These are phyloP conservation scores for Populus hybrid DNA, from an alignment of 441 rosid genomes.

Conservation along the genomic window DNA sequence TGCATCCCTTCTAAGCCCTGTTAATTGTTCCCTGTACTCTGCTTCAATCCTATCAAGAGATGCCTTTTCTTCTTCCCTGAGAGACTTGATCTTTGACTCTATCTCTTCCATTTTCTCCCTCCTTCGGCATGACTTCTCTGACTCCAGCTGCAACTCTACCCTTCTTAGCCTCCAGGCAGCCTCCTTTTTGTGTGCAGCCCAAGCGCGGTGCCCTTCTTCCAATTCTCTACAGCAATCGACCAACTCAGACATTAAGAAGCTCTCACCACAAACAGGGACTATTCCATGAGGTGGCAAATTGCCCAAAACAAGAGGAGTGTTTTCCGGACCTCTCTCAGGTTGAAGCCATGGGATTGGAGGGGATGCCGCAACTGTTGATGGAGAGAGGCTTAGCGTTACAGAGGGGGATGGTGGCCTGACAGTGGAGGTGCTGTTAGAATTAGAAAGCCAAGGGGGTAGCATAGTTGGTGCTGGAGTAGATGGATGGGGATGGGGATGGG, in stretches of 20 bases:
- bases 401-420: constrained; percentile 78
- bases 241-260: constrained; percentile 58
- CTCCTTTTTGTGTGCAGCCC: constrained; percentile 87
- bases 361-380: constrained; percentile 69
- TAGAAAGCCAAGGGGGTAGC: constrained; percentile 92
- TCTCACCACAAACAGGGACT: constrained; percentile 50
- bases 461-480: constrained; percentile 44
- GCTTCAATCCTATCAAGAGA: constrained; percentile 78
- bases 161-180: constrained; percentile 94
- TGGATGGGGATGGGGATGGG: constrained; percentile 24
- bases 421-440: constrained; percentile 42
- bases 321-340: constrained; percentile 60
- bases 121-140: constrained; percentile 73
- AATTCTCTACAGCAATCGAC: constrained; percentile 85
- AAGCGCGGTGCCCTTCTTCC: constrained; percentile 89
- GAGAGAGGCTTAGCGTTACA: constrained; percentile 78
- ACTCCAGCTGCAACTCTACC: constrained; percentile 91
- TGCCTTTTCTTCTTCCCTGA: constrained; percentile 82
- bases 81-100: constrained; percentile 72
- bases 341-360: constrained; percentile 87
- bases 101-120: constrained; percentile 92
- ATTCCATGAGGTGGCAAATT: constrained; percentile 41
- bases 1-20: constrained; percentile 71
- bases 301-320: constrained; percentile 41
- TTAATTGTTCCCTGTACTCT: constrained; percentile 76